Percentiles rank a stretch among this genome's conserved stretches.
Conservation (phyloP, 768 basidiomycete genomes). For the Phylloporus sp. region DNA sequence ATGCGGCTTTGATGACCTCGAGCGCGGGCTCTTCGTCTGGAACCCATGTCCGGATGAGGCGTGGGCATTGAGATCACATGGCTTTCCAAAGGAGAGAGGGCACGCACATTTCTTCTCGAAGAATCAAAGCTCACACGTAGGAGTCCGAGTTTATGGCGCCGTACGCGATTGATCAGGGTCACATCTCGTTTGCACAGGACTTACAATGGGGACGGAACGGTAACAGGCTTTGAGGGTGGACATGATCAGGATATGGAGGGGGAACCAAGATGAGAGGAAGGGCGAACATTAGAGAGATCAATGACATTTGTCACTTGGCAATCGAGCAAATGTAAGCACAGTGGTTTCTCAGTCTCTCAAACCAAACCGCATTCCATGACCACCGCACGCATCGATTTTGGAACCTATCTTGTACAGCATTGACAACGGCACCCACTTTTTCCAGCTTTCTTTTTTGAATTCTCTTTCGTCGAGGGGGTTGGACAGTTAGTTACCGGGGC, state of each 20-base stretch:
- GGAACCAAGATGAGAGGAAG: not conserved
- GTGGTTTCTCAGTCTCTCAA: too few relatives aligned
- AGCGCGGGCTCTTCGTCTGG: slow-evolving; percentile 27
- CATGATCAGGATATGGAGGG: not conserved
- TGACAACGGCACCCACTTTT: too few relatives aligned
- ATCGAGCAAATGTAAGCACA: too few relatives aligned
- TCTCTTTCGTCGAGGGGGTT: too few relatives aligned
- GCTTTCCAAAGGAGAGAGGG: not conserved
- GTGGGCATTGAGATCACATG: not conserved
- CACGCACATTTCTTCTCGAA: slow-evolving; percentile 24
- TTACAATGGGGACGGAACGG: slow-evolving; percentile 32
- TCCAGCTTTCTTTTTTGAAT: too few relatives aligned
- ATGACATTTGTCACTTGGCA: too few relatives aligned
- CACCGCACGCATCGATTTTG: too few relatives aligned
- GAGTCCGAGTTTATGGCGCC: slow-evolving; percentile 22
- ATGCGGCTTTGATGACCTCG: slow-evolving; percentile 36
- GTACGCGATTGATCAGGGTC: not conserved
- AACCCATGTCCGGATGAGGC: slow-evolving; percentile 14
- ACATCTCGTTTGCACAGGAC: not conserved
- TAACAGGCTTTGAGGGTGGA: slow-evolving; percentile 24
- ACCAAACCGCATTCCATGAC: too few relatives aligned
- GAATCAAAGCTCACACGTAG: slow-evolving; percentile 28
- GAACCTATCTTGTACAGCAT: too few relatives aligned
- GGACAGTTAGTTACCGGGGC: too few relatives aligned
- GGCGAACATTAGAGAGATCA: not conserved